Base-by-base conservation (phyloP, 176 grass and related monocot genomes). In the Pharus latifolius region DNA sequence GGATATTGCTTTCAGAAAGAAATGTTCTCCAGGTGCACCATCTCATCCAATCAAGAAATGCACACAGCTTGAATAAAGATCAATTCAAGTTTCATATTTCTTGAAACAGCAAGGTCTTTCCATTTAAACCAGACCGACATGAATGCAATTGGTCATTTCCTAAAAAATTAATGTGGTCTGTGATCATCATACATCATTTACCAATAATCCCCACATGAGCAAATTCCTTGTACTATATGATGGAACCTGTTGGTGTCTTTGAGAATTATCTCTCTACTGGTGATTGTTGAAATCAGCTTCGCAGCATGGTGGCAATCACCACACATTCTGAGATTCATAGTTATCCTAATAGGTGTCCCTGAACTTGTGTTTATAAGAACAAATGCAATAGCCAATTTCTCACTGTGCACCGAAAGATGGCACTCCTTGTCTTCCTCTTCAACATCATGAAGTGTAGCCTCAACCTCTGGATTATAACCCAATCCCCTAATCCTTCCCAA, bases 401-500 rank as follows among this genome's bases (percentile, higher is more conserved):
- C 91, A 9, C 87, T 91, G 56, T 96, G 91, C 31, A 87, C 77
- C 30, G 75, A 91, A 75, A 96, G 87, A 75, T 96, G 91, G 3
- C 73, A 62, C 27, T 80, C 91, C 53, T 76, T 96, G 49, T 91
- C 91, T 85, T 96, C 91, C 70, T 94, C 87, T 58, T 96, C 91
- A 56, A 96, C 77, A 77, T 96, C 91, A 81, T 96, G 91, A 62
- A 91, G 80, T 56, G 87, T 80, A 72, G 58, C 60, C 14, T 75
- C 83, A 12, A 85, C 78, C 27, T 83, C 83, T 75, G 80, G 77
- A 48, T 66, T 82, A 63, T 87, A 96, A 25, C 87, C 91, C 26
- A 91, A 82, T 64, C 76, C 84, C 83, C 82, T 96, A 46, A 96
- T 87, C 42, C 45, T 91, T 70, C 44, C 11, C 62, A 91, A 84